Percentiles rank a stretch among this genome's conserved stretches.
Evolutionary conservation across 345 rosid genomes (phyloP).

Genomic region (Lepidium aucheri): DNA sequence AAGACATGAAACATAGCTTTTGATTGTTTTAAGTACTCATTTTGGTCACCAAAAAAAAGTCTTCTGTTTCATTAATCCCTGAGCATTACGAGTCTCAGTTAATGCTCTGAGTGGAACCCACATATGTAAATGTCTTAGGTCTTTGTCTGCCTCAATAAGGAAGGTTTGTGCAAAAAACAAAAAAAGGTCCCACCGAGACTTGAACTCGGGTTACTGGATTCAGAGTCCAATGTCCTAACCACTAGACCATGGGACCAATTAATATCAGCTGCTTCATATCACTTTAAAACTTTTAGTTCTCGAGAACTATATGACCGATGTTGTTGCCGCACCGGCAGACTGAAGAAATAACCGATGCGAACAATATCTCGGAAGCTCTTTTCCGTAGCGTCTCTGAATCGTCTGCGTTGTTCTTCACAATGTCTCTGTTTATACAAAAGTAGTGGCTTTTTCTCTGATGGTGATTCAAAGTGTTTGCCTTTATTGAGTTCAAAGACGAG

Average conservation of each 20-base stretch:
- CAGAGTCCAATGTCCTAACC: slow-evolving; percentile 97
- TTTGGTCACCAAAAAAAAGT: slow-evolving; percentile 6
- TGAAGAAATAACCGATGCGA: slow-evolving; percentile 33
- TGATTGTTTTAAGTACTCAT: slow-evolving; percentile 14
- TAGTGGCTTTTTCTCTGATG: slow-evolving; percentile 15
- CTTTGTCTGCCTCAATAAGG: not conserved
- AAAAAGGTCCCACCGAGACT: slow-evolving; percentile 78
- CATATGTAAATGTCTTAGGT: slow-evolving; percentile 14
- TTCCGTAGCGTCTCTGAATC: slow-evolving; percentile 13
- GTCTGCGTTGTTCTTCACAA: not conserved
- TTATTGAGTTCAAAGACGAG: slow-evolving; percentile 14
- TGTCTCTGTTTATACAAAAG: slow-evolving; percentile 15
- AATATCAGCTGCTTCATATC: fast-evolving
- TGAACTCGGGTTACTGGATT: slow-evolving; percentile 98
- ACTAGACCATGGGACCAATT: slow-evolving; percentile 45
- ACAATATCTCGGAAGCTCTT: slow-evolving; percentile 17
- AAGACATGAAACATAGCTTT: slow-evolving; percentile 25
- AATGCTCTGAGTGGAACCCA: not conserved
- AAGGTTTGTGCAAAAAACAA: not conserved
- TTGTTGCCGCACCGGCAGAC: not conserved
- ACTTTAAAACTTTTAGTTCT: fast-evolving
- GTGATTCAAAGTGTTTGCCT: slow-evolving; percentile 8
- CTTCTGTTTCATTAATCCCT: not conserved
- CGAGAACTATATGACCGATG: not conserved
- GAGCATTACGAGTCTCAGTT: not conserved